Conservation (phyloP, 495 filamentous ascomycete genomes). For the Bathelium albidoporum region DNA sequence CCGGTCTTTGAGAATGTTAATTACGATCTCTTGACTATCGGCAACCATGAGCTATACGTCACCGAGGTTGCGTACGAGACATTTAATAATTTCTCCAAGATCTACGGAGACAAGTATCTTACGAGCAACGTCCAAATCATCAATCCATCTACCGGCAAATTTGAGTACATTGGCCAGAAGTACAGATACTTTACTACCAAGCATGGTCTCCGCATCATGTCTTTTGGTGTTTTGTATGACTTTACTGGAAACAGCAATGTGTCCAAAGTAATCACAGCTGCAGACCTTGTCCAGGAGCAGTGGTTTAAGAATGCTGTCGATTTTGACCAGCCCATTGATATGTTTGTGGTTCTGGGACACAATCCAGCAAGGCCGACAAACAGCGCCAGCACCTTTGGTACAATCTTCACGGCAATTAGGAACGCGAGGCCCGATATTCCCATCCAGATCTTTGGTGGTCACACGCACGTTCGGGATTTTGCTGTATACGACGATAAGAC, state of each 20-base stretch:
- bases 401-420: slow-evolving; percentile 29
- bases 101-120: slow-evolving; percentile 35
- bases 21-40: slow-evolving; percentile 36
- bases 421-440: slow-evolving; percentile 27
- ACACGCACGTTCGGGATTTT: slow-evolving; percentile 33
- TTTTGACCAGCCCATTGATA: slow-evolving; percentile 27
- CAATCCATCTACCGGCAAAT: slow-evolving; percentile 22
- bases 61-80: slow-evolving; percentile 27
- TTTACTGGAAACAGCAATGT: slow-evolving; percentile 31
- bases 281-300: slow-evolving; percentile 25
- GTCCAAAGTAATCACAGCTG: slow-evolving; percentile 23
- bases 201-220: slow-evolving; percentile 34
- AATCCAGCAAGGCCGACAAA: slow-evolving; percentile 24
- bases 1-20: slow-evolving; percentile 35
- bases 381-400: slow-evolving; percentile 22
- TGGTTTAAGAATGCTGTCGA: slow-evolving; percentile 35
- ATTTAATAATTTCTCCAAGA: slow-evolving; percentile 28
- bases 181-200: slow-evolving; percentile 32
- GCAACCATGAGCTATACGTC: slow-evolving; percentile 35
- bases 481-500: slow-evolving; percentile 29
- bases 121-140: slow-evolving; percentile 36
- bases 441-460: slow-evolving; percentile 35
- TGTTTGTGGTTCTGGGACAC: slow-evolving; percentile 35
- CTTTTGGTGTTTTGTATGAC: slow-evolving; percentile 33
- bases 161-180: slow-evolving; percentile 33